A percentile compares a stretch with the other conserved stretches of the same genome.
Evolutionary conservation across 306 rosid species (phyloP).

Genomic region (Fragaria ananassa): DNA sequence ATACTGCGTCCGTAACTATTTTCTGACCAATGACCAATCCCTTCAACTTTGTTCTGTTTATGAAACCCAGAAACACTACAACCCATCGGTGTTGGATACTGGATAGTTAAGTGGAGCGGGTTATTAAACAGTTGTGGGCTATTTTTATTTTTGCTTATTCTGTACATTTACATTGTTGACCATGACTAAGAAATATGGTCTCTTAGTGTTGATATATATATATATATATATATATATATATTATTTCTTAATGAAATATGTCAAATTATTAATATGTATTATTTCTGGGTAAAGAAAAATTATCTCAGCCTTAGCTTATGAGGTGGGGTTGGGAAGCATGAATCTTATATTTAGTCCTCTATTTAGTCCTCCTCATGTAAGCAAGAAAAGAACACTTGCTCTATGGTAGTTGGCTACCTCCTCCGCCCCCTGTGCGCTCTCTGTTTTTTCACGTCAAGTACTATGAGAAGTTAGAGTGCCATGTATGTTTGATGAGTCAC

Average conservation of each 20-base stretch:
- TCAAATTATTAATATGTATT: no score
- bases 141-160: not conserved
- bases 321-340: not conserved
- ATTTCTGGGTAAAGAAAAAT: not conserved
- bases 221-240: no score
- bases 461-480: not conserved
- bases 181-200: not conserved
- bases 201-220: no score
- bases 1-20: not conserved
- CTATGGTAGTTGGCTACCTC: not conserved
- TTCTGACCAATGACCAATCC: not conserved
- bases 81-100: not conserved
- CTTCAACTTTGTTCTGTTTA: not conserved
- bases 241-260: not conserved
- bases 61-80: not conserved
- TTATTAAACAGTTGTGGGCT: not conserved
- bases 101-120: not conserved
- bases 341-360: constrained; percentile 1
- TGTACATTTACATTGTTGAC: not conserved
- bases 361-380: not conserved
- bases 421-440: no score
- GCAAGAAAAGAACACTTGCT: not conserved
- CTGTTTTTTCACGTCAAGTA: constrained; percentile 8
- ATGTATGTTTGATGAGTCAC: not conserved
- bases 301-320: not conserved